Evolutionary conservation across 2,329 filamentous ascomycete genomes (phyloP), one percentile per base, ranked within the genome.

Genomic region (Penicillium sp.): DNA sequence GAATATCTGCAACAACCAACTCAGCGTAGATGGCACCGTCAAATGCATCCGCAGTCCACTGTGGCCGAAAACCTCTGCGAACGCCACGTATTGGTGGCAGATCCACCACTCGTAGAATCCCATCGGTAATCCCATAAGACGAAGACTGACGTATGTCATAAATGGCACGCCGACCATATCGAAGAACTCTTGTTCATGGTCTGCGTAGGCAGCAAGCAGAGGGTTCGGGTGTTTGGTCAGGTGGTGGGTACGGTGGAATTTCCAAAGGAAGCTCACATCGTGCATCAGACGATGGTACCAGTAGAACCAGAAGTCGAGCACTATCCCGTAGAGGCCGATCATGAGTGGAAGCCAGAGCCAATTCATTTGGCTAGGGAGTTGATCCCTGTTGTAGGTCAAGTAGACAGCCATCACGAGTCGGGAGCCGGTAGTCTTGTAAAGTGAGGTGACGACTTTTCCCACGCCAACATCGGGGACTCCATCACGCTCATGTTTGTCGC

Each of bases 21-120:
- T 72, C 43, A 77, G 51, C 0, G 75, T 71, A 1, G 68, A 70
- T 0, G 77, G 74, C 1, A 74, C 70, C 2, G 69, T 72, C 5
- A 70, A 59, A 52, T 74, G 72, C 16, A 80, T 54, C 1, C 78
- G 69, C 9, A 67, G 14, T 1, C 62, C 65, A 42, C 60, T 63
- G 22, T 66, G 65, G 0, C 63, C 65, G 33, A 65, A 62, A 0
- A 67, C 65, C 42, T 67, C 65, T 1, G 63, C 57, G 42, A 80
- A 80, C 3, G 76, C 70, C 39, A 80, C 68, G 48, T 78, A 80
- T 54, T 78, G 66, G 49, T 79, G 74, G 59, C 78, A 80, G 6
- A 80, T 60, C 77, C 77, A 81, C 76, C 75, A 78, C 27, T 79
- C 77, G 47, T 79, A 79, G 61, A 80, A 80, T 1, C 75, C 76